Conservation (phyloP, 2,329 filamentous ascomycete genomes). For the Pezicula neosporulosa region DNA sequence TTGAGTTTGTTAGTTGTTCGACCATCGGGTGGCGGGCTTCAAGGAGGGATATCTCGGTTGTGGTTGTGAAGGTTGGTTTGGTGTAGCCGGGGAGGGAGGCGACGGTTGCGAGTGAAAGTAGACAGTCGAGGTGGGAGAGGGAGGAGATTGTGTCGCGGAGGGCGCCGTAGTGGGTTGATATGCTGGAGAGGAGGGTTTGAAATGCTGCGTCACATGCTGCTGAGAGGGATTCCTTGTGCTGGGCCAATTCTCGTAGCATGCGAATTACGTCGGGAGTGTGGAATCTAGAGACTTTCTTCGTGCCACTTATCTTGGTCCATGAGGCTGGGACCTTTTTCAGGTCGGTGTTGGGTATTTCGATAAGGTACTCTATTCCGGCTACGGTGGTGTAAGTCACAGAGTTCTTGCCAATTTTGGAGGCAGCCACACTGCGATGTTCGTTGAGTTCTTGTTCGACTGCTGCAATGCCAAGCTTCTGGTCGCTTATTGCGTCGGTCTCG, state of each 20-base stretch:
- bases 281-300: conserved; percentile 87
- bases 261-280: conserved; percentile 88
- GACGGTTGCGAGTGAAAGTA: conserved; percentile 81
- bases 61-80: conserved; percentile 65
- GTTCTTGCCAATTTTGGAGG: conserved; percentile 68
- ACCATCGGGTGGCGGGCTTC: conserved; percentile 92
- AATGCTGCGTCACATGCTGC: conserved; percentile 90
- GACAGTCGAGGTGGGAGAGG: conserved; percentile 83
- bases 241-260: conserved; percentile 82
- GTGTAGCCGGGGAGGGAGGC: conserved; percentile 84
- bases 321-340: conserved; percentile 88
- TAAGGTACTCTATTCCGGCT: conserved; percentile 88
- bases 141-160: conserved; percentile 86
- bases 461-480: conserved; percentile 88
- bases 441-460: conserved; percentile 86
- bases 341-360: conserved; percentile 81
- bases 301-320: conserved; percentile 93
- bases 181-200: conserved; percentile 63
- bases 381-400: conserved; percentile 76
- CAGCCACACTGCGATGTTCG: conserved; percentile 68
- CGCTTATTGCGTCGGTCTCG: conserved; percentile 84
- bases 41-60: conserved; percentile 64
- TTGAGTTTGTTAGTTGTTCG: conserved; percentile 79
- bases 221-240: conserved; percentile 89
- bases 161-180: conserved; percentile 81